Evolutionary conservation across 2,329 filamentous ascomycete species (phyloP), one percentile per base, ranked within the genome.

Genomic region (Elsinoe fawcettii): DNA sequence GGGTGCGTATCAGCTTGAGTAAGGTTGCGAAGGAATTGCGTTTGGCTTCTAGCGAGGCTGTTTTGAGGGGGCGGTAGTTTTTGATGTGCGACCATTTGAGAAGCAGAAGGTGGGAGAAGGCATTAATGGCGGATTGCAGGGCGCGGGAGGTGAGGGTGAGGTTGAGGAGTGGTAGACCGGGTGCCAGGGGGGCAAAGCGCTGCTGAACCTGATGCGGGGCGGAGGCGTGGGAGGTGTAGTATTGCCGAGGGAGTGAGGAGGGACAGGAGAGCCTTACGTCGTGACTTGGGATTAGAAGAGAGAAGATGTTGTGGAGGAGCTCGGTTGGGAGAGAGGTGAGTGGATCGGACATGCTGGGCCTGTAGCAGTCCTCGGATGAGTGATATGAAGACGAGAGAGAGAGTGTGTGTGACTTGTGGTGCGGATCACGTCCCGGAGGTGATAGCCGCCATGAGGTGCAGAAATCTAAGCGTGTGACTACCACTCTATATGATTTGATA

Each of bases 61-160:
- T 60, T 22, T 55, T 53, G n/a, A 57, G 51, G 11, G 55, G 47
- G 22, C 59, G 57, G 57, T 63, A 63, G 11, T 60, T 56, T 8
- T 65, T 68, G 44, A 68, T 66, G 11, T 51, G 22, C 20, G 58
- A 44, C 53, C 69, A 65, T 14, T 59, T 55, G 20, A 60, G 58
- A 4, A 69, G 61, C 51, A 63, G 66, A 51, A 63, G 63, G 2
- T 61, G 56, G 20, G 65, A 64, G 66, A 65, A 69, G 25, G 59
- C 59, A 37, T 69, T 61, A 2, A 65, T 61, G 54, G 65, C 62
- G 41, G 46, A 36, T 14, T 61, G 60, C 39, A 69, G 63, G 7
- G 32, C 55, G 30, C 58, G 61, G 58, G 55, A 65, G 12, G 63
- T 66, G 5, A 57, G 56, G 22, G 65, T 56, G n/a, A 68, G 60